phyloP scores from a whole-genome alignment of 1,284 basidiomycete genomes.

The Porodaedalea pini region DNA sequence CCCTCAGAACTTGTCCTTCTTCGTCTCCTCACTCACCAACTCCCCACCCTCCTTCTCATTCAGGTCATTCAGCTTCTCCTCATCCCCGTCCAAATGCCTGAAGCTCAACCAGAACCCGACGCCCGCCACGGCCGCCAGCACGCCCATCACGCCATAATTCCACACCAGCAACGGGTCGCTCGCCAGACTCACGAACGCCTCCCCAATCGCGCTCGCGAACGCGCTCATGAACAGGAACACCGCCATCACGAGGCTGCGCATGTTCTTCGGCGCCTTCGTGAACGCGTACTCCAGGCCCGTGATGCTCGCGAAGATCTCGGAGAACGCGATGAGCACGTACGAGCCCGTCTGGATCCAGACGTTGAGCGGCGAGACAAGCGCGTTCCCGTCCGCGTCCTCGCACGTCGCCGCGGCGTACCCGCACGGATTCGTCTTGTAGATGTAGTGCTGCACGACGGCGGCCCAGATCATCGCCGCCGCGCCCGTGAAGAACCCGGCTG shows the following conservation, averaged over 20 bases:
- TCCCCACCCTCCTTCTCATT: background rate
- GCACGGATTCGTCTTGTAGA: conserved; percentile 71
- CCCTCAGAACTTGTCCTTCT: background rate
- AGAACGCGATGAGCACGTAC: conserved; percentile 66
- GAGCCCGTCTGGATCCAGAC: conserved; percentile 21
- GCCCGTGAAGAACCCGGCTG: conserved; percentile 39
- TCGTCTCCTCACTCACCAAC: background rate
- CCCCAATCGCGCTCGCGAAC: conserved; percentile 59
- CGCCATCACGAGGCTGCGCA: conserved; percentile 76
- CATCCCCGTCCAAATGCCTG: conserved; percentile 55
- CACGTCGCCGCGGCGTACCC: conserved; percentile 54
- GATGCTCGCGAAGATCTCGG: conserved; percentile 83
- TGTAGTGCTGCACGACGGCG: conserved; percentile 70
- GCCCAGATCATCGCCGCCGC: conserved; percentile 45
- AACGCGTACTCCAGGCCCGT: conserved; percentile 88
- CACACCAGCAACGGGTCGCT: conserved; percentile 54
- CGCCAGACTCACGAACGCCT: conserved; percentile 45
- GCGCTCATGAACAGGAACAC: conserved; percentile 71
- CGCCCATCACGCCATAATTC: conserved; percentile 43
- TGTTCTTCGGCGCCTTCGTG: conserved; percentile 80
- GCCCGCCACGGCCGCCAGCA: conserved; percentile 40
- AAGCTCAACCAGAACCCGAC: conserved; percentile 61
- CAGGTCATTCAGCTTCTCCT: conserved; percentile 58
- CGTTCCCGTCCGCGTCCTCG: conserved; percentile 35
- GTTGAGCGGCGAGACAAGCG: conserved; percentile 15